Base-by-base conservation (phyloP, 148 eudicot species). In the Persicaria tinctoria region DNA sequence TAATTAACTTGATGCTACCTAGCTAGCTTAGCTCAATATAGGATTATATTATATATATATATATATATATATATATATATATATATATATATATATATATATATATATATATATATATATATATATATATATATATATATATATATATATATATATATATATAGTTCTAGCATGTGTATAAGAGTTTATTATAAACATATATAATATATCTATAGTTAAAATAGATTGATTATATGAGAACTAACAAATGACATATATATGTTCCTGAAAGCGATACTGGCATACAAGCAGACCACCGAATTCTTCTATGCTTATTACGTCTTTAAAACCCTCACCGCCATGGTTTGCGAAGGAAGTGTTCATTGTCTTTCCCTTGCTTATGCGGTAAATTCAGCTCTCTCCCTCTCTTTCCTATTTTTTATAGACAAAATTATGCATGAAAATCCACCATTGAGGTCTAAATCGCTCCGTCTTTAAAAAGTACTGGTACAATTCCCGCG, bases 281-380 rank as follows among this genome's bases (percentile, higher is more conserved):
- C 89, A 18, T 84, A 78, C 48, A 74, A 85, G 59, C 86, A 85
- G 78, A 73, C 80, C 5, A 74, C 72, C 51, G 56, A 55, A 5
- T 88, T 77, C 78, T 85, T 84, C 79, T 86, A 80, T 75, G 87
- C 83, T 11, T 88, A 88, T 32, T 86, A 70, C 11, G 84, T 82
- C 72, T 66, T 85, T 68, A 88, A 76, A 76, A 86, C 83, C n/a
- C 79, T 88, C 68, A 86, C 82, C 9, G 71, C 89, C 76, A 88
- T 88, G 89, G 45, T 84, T 20, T 85, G 86, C 73, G 89, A 88
- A 80, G 89, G 91, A 55, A 88, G 79, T 13, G 87, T 88, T 3
- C 80, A 72, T 13, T 88, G 87, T 73, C 73, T 88, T 57, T 76
- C 91, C 69, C 87, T 82, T 74, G 91, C 91, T 64, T 88, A 86